Evolutionary conservation across 1,139 yeast genomes (phyloP).

Genomic region (Groenewaldozyma auringiensis): DNA sequence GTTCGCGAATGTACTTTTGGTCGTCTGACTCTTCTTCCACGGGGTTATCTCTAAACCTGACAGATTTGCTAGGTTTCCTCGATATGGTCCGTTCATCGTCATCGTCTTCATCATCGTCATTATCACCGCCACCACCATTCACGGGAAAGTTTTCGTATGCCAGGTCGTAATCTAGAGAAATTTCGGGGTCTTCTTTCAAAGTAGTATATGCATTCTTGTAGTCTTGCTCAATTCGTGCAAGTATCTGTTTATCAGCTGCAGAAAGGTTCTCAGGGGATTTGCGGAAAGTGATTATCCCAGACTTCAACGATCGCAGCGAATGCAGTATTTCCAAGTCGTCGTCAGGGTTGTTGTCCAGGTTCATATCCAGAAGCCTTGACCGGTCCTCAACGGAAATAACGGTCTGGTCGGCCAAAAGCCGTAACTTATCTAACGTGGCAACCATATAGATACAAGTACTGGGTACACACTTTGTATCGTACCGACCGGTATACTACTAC

Average conservation of each 20-base stretch:
- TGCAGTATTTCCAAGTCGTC: slow-evolving; percentile 48
- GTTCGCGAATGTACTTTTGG: slow-evolving; percentile 4
- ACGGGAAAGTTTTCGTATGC: background rate
- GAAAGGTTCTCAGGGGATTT: slow-evolving; percentile 2
- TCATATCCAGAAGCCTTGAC: slow-evolving; percentile 38
- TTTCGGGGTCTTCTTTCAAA: slow-evolving; percentile 10
- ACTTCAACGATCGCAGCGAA: slow-evolving; percentile 4
- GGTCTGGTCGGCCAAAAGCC: slow-evolving; percentile 34
- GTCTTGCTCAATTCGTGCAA: slow-evolving; percentile 11
- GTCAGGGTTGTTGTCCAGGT: slow-evolving; percentile 44
- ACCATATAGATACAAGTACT: no score
- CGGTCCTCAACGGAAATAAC: slow-evolving; percentile 45
- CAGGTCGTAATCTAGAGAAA: background rate
- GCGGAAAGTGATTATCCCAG: slow-evolving; percentile 2
- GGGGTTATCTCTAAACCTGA: slow-evolving; percentile 32
- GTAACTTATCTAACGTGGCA: slow-evolving; percentile 14
- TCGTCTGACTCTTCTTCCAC: slow-evolving; percentile 20
- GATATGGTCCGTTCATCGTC: background rate
- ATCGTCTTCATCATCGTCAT: slow-evolving; percentile 10
- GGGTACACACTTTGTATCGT: no score
- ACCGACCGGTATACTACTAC: no score
- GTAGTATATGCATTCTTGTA: slow-evolving; percentile 11
- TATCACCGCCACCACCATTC: slow-evolving; percentile 2
- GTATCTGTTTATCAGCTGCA: slow-evolving; percentile 8
- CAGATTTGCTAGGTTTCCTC: slow-evolving; percentile 24